Evolutionary conservation across 1,139 yeast species (phyloP), one percentile per base, ranked within the genome.

Genomic region (Hemisphaericaspora xylanilytica): DNA sequence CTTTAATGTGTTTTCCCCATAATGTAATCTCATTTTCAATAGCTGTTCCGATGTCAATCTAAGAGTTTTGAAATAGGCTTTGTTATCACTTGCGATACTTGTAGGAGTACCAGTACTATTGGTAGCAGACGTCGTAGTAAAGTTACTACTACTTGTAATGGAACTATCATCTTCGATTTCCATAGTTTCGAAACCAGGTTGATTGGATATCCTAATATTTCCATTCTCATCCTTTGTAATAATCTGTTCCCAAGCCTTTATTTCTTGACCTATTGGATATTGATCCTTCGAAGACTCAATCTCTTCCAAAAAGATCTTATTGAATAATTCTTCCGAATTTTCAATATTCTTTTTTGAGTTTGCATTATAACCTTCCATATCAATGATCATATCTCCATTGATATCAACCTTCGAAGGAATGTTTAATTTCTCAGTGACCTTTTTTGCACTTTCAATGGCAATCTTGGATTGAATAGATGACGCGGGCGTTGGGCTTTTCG

Each of bases 361-460:
- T 25, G 96, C 86, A 62, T 90, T 92, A 64, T 94, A 94, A 18
- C 99, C 99, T 52, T 89, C 95, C 83, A 92, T 87, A 63, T 94
- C 99, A 36, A 94, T 67, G 34, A 90, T 78, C 54, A 94, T 74
- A 56, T 90, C 96, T 10, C 98, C 98, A 53, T 88, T 87, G 48
- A 85, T 82, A 47, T 88, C 95, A 31, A 90, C 77, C 50, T 83
- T 88, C 15, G 95, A 83, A 1, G 97, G 97, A 29, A 92, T 90
- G 51, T 89, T 87, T 49, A 89, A 72, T 54, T 76, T 80, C 48
- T 77, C 73, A 14, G 95, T 82, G 31, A 92, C 70, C 39, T 78
- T 78, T 49, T 78, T 78, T 5, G 88, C 87, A 46, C 81, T 73
- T 49, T 81, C 86, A 39, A 80, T 64, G 1, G 86, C 79, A 24